Percentiles rank a stretch among this genome's conserved stretches.
Evolutionary conservation across 768 basidiomycete species (phyloP).

Genomic region (Panaeolus papilionaceus): DNA sequence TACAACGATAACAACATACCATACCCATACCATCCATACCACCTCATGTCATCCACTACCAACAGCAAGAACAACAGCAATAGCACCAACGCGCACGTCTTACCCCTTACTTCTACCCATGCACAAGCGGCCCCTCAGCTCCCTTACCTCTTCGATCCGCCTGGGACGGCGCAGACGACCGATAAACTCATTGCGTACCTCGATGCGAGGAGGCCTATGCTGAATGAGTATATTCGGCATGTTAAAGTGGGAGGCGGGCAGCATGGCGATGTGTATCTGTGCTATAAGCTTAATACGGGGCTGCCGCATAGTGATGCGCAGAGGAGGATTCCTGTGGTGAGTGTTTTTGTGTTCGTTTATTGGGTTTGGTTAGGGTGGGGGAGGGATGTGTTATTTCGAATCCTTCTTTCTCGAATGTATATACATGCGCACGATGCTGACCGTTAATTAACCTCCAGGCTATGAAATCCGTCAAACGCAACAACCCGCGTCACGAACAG

Average conservation of each 20-base stretch:
- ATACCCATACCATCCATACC: no score
- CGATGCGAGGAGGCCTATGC: conserved; percentile 49
- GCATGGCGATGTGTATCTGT: conserved; percentile 89
- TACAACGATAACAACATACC: no score
- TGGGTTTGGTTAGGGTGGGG: no score
- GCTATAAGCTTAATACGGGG: conserved; percentile 52
- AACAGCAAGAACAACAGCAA: background rate
- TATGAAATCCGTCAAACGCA: conserved; percentile 78
- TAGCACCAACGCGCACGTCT: conserved; percentile 11
- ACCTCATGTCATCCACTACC: background rate
- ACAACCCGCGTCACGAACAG: conserved; percentile 67
- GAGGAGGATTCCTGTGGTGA: conserved; percentile 50
- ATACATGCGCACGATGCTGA: no score
- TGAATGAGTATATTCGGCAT: conserved; percentile 89
- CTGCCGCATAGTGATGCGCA: conserved; percentile 45
- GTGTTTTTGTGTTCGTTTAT: conserved; percentile 24
- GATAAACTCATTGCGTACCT: conserved; percentile 44
- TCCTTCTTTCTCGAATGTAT: no score
- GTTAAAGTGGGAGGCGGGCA: conserved; percentile 85
- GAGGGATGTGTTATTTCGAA: no score
- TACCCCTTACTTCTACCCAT: conserved; percentile 26
- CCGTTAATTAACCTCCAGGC: conserved; percentile 49
- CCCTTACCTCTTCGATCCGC: conserved; percentile 42
- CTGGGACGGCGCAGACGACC: conserved; percentile 57
- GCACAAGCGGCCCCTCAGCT: conserved; percentile 23